A percentile compares a stretch with the other conserved stretches of the same genome.
These are phyloP conservation scores for Sclerospora graminicola DNA, from an alignment of 352 stramenopile genomes.

Conservation along the genomic window DNA sequence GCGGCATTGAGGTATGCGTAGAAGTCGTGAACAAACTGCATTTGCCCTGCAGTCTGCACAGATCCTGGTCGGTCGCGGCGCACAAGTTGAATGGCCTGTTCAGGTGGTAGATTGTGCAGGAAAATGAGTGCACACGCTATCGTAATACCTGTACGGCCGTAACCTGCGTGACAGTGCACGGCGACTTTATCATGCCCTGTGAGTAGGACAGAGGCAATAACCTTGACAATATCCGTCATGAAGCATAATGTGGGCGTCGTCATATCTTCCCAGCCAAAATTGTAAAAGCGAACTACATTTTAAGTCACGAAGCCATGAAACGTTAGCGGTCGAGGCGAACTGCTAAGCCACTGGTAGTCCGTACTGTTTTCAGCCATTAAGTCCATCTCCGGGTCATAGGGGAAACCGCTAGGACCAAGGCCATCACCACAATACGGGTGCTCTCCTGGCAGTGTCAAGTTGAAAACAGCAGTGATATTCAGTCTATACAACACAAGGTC, in stretches of 20 bases:
- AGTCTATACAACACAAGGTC: constrained; percentile 26
- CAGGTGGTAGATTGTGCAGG: constrained; percentile 63
- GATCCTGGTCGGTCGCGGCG: constrained; percentile 62
- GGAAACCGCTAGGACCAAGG: constrained; percentile 64
- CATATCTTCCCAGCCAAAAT: constrained; percentile 90
- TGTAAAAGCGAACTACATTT: constrained; percentile 84
- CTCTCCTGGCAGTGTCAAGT: constrained; percentile 86
- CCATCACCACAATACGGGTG: constrained; percentile 86
- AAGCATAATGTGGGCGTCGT: constrained; percentile 77
- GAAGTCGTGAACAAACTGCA: constrained; percentile 66
- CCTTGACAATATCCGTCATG: constrained; percentile 84
- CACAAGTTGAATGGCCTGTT: constrained; percentile 62
- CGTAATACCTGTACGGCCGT: constrained; percentile 76
- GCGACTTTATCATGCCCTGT: constrained; percentile 60
- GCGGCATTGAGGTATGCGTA: constrained; percentile 61
- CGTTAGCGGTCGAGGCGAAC: no score
- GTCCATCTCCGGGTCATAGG: constrained; percentile 82
- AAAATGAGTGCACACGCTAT: constrained; percentile 83
- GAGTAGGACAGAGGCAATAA: constrained; percentile 66
- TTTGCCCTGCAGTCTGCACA: constrained; percentile 63
- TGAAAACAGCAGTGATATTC: constrained; percentile 81
- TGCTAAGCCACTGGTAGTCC: no score
- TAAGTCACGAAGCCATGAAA: no score
- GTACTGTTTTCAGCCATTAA: constrained; percentile 82
- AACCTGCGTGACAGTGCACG: constrained; percentile 86